Conservation (phyloP, 495 filamentous ascomycete genomes). For the Lasiosphaeriaceae sp. region DNA sequence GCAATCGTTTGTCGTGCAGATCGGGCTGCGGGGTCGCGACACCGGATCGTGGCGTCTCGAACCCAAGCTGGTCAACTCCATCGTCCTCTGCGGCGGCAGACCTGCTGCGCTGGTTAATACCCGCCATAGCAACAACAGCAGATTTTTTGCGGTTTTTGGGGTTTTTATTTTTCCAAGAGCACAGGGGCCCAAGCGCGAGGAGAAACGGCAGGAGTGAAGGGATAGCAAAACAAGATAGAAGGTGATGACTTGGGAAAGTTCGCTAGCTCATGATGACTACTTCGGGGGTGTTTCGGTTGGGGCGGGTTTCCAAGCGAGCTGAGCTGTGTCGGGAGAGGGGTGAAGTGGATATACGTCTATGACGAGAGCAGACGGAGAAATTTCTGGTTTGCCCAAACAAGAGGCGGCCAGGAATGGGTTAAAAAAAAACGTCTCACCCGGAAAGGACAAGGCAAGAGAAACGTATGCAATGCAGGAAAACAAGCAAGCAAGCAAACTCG, state of each 20-base stretch:
- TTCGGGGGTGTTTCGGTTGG: constrained; percentile 15
- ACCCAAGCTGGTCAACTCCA: constrained; percentile 70
- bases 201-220: constrained; percentile 20
- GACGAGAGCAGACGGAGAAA: constrained; percentile 25
- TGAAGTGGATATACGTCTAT: constrained; percentile 27
- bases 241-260: constrained; percentile 17
- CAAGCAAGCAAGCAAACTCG: constrained; percentile 13
- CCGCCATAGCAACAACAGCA: constrained; percentile 28
- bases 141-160: background rate
- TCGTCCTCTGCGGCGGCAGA: constrained; percentile 60
- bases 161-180: background rate
- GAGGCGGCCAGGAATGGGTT: constrained; percentile 16
- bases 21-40: constrained; percentile 86
- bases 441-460: background rate
- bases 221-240: constrained; percentile 21
- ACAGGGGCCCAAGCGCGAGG: constrained; percentile 5
- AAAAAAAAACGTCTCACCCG: constrained; percentile 3
- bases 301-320: constrained; percentile 18
- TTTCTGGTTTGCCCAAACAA: constrained; percentile 18
- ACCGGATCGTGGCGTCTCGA: constrained; percentile 77
- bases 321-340: constrained; percentile 29
- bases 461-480: background rate
- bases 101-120: constrained; percentile 46
- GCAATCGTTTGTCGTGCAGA: constrained; percentile 81
- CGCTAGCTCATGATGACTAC: constrained; percentile 34